Evolutionary conservation across 2,329 filamentous ascomycete genomes (phyloP).

Genomic region (Chaetomiaceae sp.): DNA sequence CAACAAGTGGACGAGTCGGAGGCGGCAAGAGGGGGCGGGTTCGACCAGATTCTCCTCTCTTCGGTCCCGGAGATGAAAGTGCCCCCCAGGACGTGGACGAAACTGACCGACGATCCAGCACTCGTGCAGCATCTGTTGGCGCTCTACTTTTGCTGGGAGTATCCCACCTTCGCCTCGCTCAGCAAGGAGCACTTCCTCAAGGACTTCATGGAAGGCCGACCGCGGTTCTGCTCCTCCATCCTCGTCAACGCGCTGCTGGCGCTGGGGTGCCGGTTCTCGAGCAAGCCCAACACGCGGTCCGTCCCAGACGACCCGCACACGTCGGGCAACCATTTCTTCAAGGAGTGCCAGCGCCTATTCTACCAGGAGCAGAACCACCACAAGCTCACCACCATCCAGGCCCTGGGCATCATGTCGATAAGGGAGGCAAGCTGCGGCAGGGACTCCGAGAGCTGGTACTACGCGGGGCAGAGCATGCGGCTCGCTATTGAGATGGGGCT

Average conservation of each 20-base stretch:
- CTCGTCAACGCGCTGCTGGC: constrained; percentile 63
- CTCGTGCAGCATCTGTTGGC: constrained; percentile 61
- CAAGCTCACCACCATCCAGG: constrained; percentile 66
- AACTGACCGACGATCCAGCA: constrained; percentile 51
- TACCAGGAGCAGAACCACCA: constrained; percentile 55
- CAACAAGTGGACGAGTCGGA: constrained; percentile 32
- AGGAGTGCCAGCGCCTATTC: constrained; percentile 60
- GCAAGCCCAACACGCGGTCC: constrained; percentile 58
- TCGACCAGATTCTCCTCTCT: constrained; percentile 48
- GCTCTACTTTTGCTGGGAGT: constrained; percentile 72
- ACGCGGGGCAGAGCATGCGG: constrained; percentile 66
- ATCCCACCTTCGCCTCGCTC: constrained; percentile 69
- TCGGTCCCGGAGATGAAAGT: constrained; percentile 42
- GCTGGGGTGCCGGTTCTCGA: constrained; percentile 65
- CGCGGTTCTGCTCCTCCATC: constrained; percentile 63
- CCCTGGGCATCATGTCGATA: constrained; percentile 71
- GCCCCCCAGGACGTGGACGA: constrained; percentile 53
- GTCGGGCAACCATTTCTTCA: constrained; percentile 71
- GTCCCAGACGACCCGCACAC: constrained; percentile 58
- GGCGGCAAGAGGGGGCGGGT: constrained; percentile 35
- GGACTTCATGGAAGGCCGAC: constrained; percentile 58
- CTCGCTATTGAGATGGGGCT: constrained; percentile 69
- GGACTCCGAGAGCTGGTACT: constrained; percentile 69
- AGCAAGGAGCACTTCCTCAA: constrained; percentile 66
- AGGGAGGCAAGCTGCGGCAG: constrained; percentile 68